Evolutionary conservation across 148 eudicot genomes (phyloP), one percentile per base, ranked within the genome.

Genomic region (Heliamphora exappendiculata): DNA sequence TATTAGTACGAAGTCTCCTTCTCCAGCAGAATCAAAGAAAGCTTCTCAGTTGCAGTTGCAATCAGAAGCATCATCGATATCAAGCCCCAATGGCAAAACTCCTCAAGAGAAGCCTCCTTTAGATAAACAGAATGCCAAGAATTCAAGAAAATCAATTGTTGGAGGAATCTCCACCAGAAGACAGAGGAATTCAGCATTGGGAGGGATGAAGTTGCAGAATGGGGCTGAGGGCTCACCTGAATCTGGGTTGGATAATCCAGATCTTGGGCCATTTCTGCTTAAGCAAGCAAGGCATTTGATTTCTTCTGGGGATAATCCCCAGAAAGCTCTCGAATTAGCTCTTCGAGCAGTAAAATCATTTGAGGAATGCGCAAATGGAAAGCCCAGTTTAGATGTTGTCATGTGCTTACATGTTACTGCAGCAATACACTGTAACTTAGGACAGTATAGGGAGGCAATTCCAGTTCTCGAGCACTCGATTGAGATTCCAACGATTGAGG

Each of bases 211-310:
- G 17, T 45, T 70, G 73, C 73, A 70, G 39, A 70, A 70, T 49
- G 73, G 73, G 57, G 28, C 41, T 29, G 73, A 47, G 57, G 73
- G 47, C 55, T 59, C 82, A 5, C 60, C 89, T n/a, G 93, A 84
- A 7, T 47, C 79, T 10, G 90, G 84, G 31, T 78, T 88, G 57
- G 97, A 92, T 58, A 95, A 90, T 78, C 95, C 94, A 1, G 97
- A 95, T 83, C 91, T 91, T 36, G 99, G 99, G 0, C 99, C 98
- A 0, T 87, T 88, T 78, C 83, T 95, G 78, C 97, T 95, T n/a
- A 95, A 93, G 86, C 99, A 93, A 87, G 99, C 99, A 16, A 84
- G 96, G 72, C 97, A 95, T 68, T 77, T 95, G 85, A 83, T 95
- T 59, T 87, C 98, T 10, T 95, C 96, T 0, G 94, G 97, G 36